Conservation (phyloP, 23 red algal genomes). For the Gracilaria vermiculophylla region DNA sequence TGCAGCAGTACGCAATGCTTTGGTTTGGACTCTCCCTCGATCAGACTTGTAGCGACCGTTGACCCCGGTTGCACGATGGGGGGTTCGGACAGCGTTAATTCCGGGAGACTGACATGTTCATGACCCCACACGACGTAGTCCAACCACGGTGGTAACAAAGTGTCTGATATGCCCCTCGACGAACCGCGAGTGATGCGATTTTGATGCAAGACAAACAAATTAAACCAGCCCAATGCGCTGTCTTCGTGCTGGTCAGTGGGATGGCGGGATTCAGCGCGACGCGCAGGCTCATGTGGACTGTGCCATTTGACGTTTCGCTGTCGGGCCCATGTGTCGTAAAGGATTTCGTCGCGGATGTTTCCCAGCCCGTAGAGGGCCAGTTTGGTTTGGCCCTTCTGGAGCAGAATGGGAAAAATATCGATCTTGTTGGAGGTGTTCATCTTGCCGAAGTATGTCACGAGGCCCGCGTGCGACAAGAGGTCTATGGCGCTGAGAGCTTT, state of each 20-base stretch:
- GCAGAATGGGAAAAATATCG: constrained; percentile 65
- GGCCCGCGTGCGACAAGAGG: constrained; percentile 59
- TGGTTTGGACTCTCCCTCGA: constrained; percentile 70
- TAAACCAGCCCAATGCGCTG: constrained; percentile 56
- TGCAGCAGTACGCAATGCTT: constrained; percentile 86
- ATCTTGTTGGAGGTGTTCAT: constrained; percentile 62
- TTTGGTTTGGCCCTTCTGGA: constrained; percentile 77
- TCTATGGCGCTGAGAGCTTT: constrained; percentile 78
- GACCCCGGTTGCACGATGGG: constrained; percentile 94
- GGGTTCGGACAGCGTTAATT: constrained; percentile 69
- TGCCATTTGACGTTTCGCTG: constrained; percentile 79
- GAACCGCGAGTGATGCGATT: constrained; percentile 80
- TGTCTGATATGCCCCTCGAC: constrained; percentile 56
- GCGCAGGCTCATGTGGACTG: constrained; percentile 26
- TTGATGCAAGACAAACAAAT: constrained; percentile 94
- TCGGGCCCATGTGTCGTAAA: constrained; percentile 81
- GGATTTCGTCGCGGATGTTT: constrained; percentile 90
- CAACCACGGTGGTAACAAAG: constrained; percentile 86
- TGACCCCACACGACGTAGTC: constrained; percentile 97
- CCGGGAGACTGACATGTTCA: constrained; percentile 90
- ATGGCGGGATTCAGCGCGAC: not conserved
- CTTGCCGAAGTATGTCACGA: constrained; percentile 91
- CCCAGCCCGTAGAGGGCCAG: constrained; percentile 95
- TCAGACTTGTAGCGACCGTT: constrained; percentile 85
- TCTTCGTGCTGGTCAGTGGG: not conserved